phyloP scores from a whole-genome alignment of 2,329 filamentous ascomycete genomes.

The Diaporthe citrichinensis region DNA sequence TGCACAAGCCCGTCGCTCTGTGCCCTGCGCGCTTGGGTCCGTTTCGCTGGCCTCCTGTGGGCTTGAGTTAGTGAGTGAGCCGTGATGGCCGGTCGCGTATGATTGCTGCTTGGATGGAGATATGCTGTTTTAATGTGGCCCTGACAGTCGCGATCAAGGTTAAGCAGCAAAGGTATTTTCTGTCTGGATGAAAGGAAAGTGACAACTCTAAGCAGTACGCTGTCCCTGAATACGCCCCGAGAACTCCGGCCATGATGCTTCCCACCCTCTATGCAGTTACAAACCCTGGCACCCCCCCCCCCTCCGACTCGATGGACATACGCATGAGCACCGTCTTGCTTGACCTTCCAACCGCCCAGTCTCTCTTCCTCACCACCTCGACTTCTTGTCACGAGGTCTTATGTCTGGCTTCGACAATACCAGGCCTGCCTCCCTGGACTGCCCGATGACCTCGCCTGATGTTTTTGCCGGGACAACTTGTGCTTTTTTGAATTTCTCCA shows the following conservation, averaged over 20 bases:
- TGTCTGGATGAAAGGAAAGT: background rate
- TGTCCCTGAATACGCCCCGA: background rate
- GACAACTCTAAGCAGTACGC: background rate
- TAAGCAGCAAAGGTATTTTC: background rate
- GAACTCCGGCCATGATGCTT: slow-evolving; percentile 7
- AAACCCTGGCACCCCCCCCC: background rate
- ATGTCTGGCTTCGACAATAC: background rate
- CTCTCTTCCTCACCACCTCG: background rate
- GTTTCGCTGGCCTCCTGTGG: background rate
- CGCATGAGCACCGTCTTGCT: background rate
- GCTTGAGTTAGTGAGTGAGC: background rate
- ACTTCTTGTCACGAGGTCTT: background rate
- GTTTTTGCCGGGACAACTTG: background rate
- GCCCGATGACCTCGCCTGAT: background rate
- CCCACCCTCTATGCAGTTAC: background rate
- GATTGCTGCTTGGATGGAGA: background rate
- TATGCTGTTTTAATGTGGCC: background rate
- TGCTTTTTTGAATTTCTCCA: background rate
- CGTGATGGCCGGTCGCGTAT: background rate
- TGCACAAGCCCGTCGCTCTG: background rate
- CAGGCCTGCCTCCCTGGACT: no score
- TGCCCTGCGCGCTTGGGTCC: background rate
- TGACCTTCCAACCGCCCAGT: background rate
- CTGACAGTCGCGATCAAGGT: background rate
- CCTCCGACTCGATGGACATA: no score